Evolutionary conservation across 345 rosid genomes (phyloP).

Genomic region (Excoecaria cochinchinensis): DNA sequence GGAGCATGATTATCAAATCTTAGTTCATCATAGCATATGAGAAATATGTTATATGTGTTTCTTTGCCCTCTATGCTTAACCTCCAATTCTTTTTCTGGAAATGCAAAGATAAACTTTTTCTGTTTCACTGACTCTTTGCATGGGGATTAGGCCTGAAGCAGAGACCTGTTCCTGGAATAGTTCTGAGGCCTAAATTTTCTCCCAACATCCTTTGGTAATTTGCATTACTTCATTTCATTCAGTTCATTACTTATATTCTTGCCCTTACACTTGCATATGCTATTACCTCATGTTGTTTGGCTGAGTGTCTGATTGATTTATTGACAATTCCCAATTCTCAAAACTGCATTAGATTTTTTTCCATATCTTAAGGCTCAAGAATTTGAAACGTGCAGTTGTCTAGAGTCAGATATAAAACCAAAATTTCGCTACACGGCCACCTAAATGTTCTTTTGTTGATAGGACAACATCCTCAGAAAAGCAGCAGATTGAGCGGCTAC

Average conservation of each 20-base stretch:
- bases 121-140: not conserved
- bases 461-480: slow-evolving; percentile 52
- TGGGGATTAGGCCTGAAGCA: not conserved
- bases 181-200: not conserved
- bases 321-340: not conserved
- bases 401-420: not conserved
- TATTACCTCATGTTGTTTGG: not conserved
- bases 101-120: not conserved
- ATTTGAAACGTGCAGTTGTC: not conserved
- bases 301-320: not conserved
- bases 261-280: not conserved
- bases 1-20: not conserved
- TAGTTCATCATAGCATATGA: not conserved
- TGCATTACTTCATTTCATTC: not conserved
- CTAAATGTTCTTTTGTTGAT: slow-evolving; percentile 27
- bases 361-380: not conserved
- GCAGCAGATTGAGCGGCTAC: slow-evolving; percentile 54
- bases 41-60: not conserved
- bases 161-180: not conserved
- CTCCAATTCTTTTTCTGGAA: too few species aligned
- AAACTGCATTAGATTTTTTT: not conserved
- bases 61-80: not conserved
- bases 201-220: not conserved
- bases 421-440: not conserved
- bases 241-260: not conserved